A percentile compares a stretch with the other conserved stretches of the same genome.
Conservation (phyloP, 805 yeast species). For the Brettanomyces bruxellensis region DNA sequence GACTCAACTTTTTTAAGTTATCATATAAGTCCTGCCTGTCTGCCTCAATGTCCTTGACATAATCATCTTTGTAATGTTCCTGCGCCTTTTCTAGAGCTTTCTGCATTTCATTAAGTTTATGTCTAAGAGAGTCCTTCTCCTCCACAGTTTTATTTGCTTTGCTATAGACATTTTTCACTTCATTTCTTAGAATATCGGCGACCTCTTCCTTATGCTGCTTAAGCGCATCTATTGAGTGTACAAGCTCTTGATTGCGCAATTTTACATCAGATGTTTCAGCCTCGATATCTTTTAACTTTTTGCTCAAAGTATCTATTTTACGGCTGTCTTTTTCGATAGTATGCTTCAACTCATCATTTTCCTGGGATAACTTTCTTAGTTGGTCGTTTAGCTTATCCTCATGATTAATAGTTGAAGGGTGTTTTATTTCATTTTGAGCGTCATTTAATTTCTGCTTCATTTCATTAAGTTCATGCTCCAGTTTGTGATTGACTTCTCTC, state of each 20-base stretch:
- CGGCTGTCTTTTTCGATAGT: no score
- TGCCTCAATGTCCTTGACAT: slow-evolving; percentile 23
- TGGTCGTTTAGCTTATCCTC: no score
- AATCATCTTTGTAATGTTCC: slow-evolving; percentile 19
- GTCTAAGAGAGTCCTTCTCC: slow-evolving; percentile 17
- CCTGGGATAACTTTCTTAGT: no score
- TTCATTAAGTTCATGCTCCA: slow-evolving; percentile 8
- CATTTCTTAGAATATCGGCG: slow-evolving; percentile 3
- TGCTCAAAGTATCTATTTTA: no score
- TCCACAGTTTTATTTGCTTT: slow-evolving; percentile 9
- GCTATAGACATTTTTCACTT: slow-evolving; percentile 5
- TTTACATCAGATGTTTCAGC: no score
- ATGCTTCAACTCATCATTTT: no score
- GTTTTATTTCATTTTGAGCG: neutral
- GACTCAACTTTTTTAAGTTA: slow-evolving; percentile 2
- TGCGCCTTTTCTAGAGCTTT: slow-evolving; percentile 5
- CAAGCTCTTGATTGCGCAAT: no score
- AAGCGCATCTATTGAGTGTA: no score
- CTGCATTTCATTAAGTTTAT: slow-evolving; percentile 5
- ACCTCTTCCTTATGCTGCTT: neutral
- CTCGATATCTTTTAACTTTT: neutral
- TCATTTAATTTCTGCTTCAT: neutral
- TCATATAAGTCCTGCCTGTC: slow-evolving; percentile 6
- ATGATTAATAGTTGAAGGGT: neutral
- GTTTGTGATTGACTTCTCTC: slow-evolving; percentile 2